Base-by-base conservation (phyloP, 2,329 filamentous ascomycete species). In the Akanthomyces dipterigenus region DNA sequence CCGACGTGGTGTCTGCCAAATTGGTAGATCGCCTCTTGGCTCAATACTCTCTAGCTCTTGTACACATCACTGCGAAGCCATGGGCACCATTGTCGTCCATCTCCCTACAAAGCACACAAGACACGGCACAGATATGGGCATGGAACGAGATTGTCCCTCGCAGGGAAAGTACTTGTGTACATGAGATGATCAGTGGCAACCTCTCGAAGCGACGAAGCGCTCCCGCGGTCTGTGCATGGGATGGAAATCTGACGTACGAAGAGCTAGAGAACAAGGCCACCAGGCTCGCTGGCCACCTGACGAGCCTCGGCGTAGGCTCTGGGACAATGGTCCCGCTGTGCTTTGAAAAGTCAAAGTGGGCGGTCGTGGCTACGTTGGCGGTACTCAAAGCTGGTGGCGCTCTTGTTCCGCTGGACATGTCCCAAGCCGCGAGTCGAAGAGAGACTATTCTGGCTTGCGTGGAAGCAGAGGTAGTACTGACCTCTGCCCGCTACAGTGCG, bases 311-410 rank as follows among this genome's bases (percentile, higher is more conserved):
- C 46, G 63, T 78, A 8, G 60, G 64, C 0, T 67, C 67, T 0
- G 73, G 73, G 31, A 50, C 61, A 1, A 64, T 69, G 46, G 68
- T 72, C 5, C 65, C 67, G 0, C 61, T 72, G 0, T 70, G 69
- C 53, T 69, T 72, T 1, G 67, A 71, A 40, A 71, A 71, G 59
- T 72, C 69, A 1, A 67, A 64, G 34, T 70, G 68, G 69, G 63
- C 63, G 1, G 62, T 70, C 5, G 66, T 72, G 12, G 64, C 69
- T 2, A 70, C 70, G 63, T 54, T 72, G 1, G 68, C 68, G 0
- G 48, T 71, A 1, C 63, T 70, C 31, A 88, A 88, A 68, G 70
- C 77, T 9, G 78, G 78, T 14, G 78, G 72, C 2, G 74, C 76
- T 16, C 74, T 80, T 56, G 76, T 80, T 0, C 77, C 78, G 1